Percentiles rank a stretch among this genome's conserved stretches.
Conservation (phyloP, 2,329 filamentous ascomycete species). For the Nemania diffusa region DNA sequence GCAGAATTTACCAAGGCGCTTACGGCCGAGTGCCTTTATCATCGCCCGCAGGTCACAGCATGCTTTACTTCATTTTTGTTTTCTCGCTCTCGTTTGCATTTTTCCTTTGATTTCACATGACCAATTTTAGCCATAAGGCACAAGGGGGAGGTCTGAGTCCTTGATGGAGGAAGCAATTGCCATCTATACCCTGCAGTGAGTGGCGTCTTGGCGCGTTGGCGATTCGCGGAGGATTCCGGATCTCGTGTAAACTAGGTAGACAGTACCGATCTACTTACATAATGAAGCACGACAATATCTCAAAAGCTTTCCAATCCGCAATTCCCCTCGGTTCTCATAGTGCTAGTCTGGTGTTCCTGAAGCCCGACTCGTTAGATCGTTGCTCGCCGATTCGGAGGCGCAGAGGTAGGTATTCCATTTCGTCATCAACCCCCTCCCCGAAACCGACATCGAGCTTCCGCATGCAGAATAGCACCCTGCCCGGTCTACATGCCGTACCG, state of each 20-base stretch:
- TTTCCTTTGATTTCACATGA: slow-evolving; percentile 1
- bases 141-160: slow-evolving; percentile 1
- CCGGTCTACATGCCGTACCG: not conserved
- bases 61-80: slow-evolving; percentile 4
- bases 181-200: slow-evolving; percentile 18
- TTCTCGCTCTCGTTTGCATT: not conserved
- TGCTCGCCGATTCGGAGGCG: not conserved
- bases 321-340: not conserved
- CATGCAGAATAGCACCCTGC: slow-evolving; percentile 22
- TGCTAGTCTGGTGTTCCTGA: not conserved
- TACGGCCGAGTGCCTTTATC: not conserved
- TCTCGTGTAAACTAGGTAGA: slow-evolving; percentile 2
- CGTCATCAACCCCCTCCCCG: slow-evolving; percentile 20
- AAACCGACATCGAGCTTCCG: slow-evolving; percentile 28
- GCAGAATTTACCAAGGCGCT: not conserved
- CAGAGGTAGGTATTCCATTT: not conserved
- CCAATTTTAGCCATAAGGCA: not conserved
- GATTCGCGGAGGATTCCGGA: slow-evolving; percentile 2
- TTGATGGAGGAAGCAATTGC: slow-evolving; percentile 9
- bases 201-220: slow-evolving; percentile 10
- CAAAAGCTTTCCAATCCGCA: not conserved
- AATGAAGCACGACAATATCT: slow-evolving; percentile 16
- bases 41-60: slow-evolving; percentile 7
- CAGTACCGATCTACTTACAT: slow-evolving; percentile 3
- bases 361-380: slow-evolving; percentile 8